Evolutionary conservation across 331 rosid genomes (phyloP).

Genomic region (Dryas integrifolia): DNA sequence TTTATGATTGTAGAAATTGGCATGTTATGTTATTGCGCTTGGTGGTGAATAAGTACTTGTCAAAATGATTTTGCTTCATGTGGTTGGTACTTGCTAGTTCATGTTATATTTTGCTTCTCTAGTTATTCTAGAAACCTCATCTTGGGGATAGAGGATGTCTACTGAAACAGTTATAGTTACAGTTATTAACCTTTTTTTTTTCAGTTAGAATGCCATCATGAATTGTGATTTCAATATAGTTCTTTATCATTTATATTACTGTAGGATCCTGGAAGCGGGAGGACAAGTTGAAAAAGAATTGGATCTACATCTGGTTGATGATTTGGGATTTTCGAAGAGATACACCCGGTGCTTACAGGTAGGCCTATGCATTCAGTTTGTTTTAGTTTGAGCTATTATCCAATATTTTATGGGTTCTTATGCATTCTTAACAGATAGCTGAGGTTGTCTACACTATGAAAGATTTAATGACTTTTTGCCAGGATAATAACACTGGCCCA

Average conservation of each 20-base stretch:
- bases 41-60: background rate
- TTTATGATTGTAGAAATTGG: background rate
- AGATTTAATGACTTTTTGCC: slow-evolving; percentile 30
- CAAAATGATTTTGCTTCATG: background rate
- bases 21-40: background rate
- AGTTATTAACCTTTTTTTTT: background rate
- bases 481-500: slow-evolving; percentile 17
- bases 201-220: background rate
- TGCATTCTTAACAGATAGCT: slow-evolving; percentile 24
- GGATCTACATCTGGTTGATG: slow-evolving; percentile 19
- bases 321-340: slow-evolving; percentile 27
- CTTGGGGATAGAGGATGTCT: background rate
- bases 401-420: background rate
- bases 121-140: background rate
- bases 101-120: background rate
- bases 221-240: background rate
- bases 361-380: background rate
- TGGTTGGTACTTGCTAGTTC: background rate
- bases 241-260: slow-evolving; percentile 3
- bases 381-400: background rate
- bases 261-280: slow-evolving; percentile 29
- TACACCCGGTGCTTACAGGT: slow-evolving; percentile 36
- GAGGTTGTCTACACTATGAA: slow-evolving; percentile 23
- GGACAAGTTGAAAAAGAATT: slow-evolving; percentile 20
- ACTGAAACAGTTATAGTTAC: background rate